These are phyloP conservation scores for Paecilomyces sp. DNA, from an alignment of 2,329 filamentous ascomycete genomes.

Conservation along the genomic window DNA sequence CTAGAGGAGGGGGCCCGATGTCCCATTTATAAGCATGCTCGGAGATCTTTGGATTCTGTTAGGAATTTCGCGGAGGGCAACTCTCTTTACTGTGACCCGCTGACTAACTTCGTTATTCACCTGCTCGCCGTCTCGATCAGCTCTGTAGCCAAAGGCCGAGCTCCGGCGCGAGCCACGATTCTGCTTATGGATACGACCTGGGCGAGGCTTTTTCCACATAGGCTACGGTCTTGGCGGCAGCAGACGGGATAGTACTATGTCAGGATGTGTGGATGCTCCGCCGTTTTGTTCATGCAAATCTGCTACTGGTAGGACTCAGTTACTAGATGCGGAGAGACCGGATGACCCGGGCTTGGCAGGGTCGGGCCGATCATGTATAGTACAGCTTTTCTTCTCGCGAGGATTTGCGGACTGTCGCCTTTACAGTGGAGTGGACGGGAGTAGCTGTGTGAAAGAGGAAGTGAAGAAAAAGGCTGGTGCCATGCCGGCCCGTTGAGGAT, in stretches of 20 bases:
- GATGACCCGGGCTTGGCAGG: not conserved
- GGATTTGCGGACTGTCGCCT: not conserved
- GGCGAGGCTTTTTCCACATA: not conserved
- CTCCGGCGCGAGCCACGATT: not conserved
- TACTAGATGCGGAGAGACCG: not conserved
- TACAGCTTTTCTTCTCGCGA: not conserved
- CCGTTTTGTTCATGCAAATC: not conserved
- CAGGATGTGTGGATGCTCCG: not conserved
- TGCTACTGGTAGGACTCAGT: not conserved
- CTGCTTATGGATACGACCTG: not conserved
- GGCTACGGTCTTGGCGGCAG: not conserved
- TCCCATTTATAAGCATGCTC: not conserved
- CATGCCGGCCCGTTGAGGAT: not conserved
- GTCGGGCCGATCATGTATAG: not conserved
- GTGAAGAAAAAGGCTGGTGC: not conserved
- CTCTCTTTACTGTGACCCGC: not conserved
- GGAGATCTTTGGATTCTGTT: not conserved
- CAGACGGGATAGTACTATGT: not conserved
- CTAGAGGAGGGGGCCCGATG: not conserved
- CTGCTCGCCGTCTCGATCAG: not conserved
- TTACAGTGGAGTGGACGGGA: not conserved
- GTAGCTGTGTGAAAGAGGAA: not conserved
- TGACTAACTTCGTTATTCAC: not conserved
- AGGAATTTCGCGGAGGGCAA: not conserved
- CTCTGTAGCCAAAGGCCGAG: not conserved